Percentiles rank a stretch among this genome's conserved stretches.
Conservation (phyloP, 495 filamentous ascomycete genomes). For the Aspergillus panamensis region DNA sequence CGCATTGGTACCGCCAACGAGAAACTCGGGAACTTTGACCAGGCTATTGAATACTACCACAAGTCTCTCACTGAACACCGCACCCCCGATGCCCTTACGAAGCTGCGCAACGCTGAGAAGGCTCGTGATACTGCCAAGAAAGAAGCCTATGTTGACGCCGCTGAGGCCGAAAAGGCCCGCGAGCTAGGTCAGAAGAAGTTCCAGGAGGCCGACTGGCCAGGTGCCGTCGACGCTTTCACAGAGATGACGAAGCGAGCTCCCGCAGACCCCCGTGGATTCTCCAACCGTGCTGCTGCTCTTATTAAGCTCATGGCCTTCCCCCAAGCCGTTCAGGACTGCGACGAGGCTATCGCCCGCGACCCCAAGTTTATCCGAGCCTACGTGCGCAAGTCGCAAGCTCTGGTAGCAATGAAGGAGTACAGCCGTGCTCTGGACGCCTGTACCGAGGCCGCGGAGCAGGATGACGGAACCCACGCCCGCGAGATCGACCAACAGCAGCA, state of each 20-base stretch:
- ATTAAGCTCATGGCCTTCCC: conserved; percentile 97
- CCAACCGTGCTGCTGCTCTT: conserved; percentile 93
- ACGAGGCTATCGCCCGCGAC: conserved; percentile 85
- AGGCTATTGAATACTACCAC: conserved; percentile 87
- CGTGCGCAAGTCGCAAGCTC: conserved; percentile 89
- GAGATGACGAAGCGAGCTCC: conserved; percentile 98
- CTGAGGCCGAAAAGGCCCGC: conserved; percentile 90
- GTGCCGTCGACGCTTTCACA: conserved; percentile 86
- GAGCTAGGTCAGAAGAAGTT: conserved; percentile 94
- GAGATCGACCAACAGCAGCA: conserved; percentile 94
- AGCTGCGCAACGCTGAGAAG: conserved; percentile 92
- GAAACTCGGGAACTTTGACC: conserved; percentile 73
- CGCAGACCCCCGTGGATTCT: conserved; percentile 89
- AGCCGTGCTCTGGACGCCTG: conserved; percentile 89
- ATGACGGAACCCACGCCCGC: conserved; percentile 72
- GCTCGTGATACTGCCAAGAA: conserved; percentile 72
- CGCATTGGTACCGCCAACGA: conserved; percentile 89
- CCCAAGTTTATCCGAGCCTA: conserved; percentile 92
- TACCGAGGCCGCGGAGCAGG: conserved; percentile 72
- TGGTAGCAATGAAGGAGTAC: conserved; percentile 96
- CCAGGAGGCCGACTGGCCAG: conserved; percentile 95
- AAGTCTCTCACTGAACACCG: conserved; percentile 94
- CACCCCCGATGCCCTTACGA: conserved; percentile 87
- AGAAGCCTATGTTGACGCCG: conserved; percentile 81
- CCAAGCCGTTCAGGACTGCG: conserved; percentile 86